Base-by-base conservation (phyloP, 495 filamentous ascomycete species). In the Cudoniella acicularis region DNA sequence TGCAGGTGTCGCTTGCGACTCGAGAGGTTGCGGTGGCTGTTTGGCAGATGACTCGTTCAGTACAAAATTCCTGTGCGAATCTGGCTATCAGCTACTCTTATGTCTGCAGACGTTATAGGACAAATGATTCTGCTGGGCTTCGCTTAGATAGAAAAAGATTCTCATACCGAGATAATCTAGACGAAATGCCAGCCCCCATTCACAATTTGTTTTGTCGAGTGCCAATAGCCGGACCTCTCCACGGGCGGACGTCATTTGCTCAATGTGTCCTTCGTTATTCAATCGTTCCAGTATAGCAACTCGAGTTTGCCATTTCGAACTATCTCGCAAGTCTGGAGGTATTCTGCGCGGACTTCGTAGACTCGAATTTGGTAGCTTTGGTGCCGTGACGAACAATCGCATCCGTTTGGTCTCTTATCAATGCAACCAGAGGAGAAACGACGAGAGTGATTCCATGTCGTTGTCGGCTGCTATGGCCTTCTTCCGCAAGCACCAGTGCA, bases 391-490 rank as follows among this genome's bases (percentile, higher is more conserved):
- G 70, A 26, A 67, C 54, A 3, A 86, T 65, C 20, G 77, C 73
- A 49, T 84, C 79, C 0, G 83, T 77, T 62, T 85, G 80, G 59
- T 83, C 81, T 62, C 83, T 83, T 77, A 84, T 83, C 48, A 85
- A 56, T 1, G 80, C 79, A 49, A 83, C 79, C 9, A 85, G 62
- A 1, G 82, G 80, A 3, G 79, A 81, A 0, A 84, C 76, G 16
- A 83, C 78, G 4, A 83, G 65, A 1, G 78, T 83, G 46, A 83
- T 68, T 2, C 81, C 80, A 2, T 67, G 49, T 58, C 0, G 64
- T 67, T 17, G 52, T 58, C 1, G 63, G 27, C 2, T 65, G 56
- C 43, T 83, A 81, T 30, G 75, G 57, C 51, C n/a, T n/a, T n/a
- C n/a, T n/a, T 77, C 71, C n/a, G 73, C 68, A 52, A 85, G 81